phyloP scores from a whole-genome alignment of 75 land plant species.

The Sequoia sempervirens region DNA sequence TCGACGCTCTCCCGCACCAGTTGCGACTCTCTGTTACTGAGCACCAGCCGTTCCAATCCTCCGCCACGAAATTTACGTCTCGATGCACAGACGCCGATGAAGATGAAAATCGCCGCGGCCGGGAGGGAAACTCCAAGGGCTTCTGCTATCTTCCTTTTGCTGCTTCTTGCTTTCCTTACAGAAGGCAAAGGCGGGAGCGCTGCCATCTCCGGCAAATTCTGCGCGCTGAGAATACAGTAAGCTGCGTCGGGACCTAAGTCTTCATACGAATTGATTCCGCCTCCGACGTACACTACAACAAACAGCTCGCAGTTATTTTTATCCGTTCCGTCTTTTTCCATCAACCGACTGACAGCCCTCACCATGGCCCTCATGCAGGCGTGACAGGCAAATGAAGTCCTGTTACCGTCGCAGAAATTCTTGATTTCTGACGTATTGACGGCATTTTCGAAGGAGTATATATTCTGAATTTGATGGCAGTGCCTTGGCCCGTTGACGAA shows the following conservation, averaged over 20 bases:
- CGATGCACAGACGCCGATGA: neutral
- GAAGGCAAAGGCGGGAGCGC: neutral
- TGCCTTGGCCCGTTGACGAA: neutral
- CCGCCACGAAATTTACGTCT: neutral
- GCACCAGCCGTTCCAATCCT: neutral
- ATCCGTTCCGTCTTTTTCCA: neutral
- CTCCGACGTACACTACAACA: neutral
- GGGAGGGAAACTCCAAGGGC: neutral
- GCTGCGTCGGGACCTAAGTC: neutral
- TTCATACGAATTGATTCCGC: neutral
- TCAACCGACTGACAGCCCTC: neutral
- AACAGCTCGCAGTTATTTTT: neutral
- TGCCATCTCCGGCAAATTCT: neutral
- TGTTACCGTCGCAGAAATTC: neutral
- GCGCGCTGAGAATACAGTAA: constrained; percentile 1
- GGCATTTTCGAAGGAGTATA: neutral
- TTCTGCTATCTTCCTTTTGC: neutral
- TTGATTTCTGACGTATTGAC: neutral
- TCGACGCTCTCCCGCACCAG: neutral
- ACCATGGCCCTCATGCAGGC: constrained; percentile 1
- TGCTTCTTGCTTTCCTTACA: neutral
- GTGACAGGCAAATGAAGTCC: neutral
- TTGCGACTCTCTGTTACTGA: neutral
- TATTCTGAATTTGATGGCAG: neutral
- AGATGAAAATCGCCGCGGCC: neutral